phyloP scores from a whole-genome alignment of 257 asterid genomes.

The Gentiana macrophylla region DNA sequence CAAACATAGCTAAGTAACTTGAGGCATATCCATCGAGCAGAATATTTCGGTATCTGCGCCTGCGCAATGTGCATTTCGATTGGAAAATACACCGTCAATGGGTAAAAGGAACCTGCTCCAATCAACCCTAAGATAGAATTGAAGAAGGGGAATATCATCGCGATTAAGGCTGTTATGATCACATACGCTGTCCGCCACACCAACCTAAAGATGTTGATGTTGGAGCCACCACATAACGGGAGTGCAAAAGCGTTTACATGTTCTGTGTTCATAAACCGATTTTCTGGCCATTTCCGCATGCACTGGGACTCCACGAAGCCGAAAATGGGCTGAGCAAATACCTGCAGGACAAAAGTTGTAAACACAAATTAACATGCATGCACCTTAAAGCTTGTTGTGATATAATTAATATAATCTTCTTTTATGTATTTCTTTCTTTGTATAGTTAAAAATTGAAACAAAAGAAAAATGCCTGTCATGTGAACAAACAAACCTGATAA shows the following conservation, averaged over 20 bases:
- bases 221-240: constrained; percentile 7
- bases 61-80: constrained; percentile 35
- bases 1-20: constrained; percentile 32
- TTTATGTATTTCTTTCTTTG: too few relatives aligned
- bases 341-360: constrained; percentile 15
- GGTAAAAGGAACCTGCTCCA: constrained; percentile 54
- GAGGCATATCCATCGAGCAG: constrained; percentile 32
- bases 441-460: background rate
- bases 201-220: constrained; percentile 32
- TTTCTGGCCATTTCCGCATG: constrained; percentile 26
- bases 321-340: constrained; percentile 35
- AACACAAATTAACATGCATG: too few relatives aligned
- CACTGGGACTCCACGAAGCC: constrained; percentile 31
- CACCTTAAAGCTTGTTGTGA: too few relatives aligned
- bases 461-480: background rate
- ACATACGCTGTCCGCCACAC: constrained; percentile 42
- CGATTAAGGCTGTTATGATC: constrained; percentile 29
- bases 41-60: constrained; percentile 23
- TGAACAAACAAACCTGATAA: constrained; percentile 32
- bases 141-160: constrained; percentile 45
- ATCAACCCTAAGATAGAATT: constrained; percentile 39
- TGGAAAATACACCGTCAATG: constrained; percentile 46
- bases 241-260: constrained; percentile 1
- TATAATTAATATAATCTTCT: background rate
- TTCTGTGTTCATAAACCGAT: constrained; percentile 23